phyloP scores from a whole-genome alignment of 202 grass and related monocot species.

The Zoysia matrella region DNA sequence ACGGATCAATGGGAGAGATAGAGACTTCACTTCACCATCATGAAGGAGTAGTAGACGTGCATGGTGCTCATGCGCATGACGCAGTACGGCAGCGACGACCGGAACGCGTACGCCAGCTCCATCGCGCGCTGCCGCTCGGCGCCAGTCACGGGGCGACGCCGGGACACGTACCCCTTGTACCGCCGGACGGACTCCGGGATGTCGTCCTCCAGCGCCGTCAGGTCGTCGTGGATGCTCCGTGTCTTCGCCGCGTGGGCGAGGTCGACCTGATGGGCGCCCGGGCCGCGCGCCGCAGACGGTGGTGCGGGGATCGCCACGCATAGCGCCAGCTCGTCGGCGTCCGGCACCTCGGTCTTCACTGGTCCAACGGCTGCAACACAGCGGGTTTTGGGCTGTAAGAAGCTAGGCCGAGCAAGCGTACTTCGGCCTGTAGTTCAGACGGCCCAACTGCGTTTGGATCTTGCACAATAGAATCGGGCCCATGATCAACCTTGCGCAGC shows the following conservation, averaged over 20 bases:
- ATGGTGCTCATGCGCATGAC: slow-evolving; percentile 73
- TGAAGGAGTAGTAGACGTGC: slow-evolving; percentile 69
- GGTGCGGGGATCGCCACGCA: slow-evolving; percentile 15
- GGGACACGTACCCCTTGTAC: slow-evolving; percentile 61
- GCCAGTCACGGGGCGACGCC: slow-evolving; percentile 47
- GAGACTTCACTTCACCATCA: slow-evolving; percentile 48
- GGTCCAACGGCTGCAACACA: slow-evolving; percentile 7
- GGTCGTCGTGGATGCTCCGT: slow-evolving; percentile 47
- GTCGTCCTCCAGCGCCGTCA: slow-evolving; percentile 4
- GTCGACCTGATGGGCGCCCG: neutral
- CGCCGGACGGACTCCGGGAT: slow-evolving; percentile 47
- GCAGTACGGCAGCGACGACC: slow-evolving; percentile 70
- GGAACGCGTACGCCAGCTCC: slow-evolving; percentile 70
- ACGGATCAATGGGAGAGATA: no score
- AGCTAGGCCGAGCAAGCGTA: neutral
- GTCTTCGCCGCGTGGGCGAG: slow-evolving; percentile 9
- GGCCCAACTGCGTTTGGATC: neutral
- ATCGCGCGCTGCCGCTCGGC: slow-evolving; percentile 61
- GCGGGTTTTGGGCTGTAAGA: neutral
- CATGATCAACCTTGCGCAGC: neutral
- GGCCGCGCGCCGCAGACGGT: neutral
- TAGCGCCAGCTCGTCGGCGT: slow-evolving; percentile 38
- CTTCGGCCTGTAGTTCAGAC: neutral
- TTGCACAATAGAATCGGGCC: neutral
- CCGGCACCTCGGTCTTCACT: slow-evolving; percentile 38